Evolutionary conservation across 768 basidiomycete genomes (phyloP).

Genomic region (Tulasnella sp.): DNA sequence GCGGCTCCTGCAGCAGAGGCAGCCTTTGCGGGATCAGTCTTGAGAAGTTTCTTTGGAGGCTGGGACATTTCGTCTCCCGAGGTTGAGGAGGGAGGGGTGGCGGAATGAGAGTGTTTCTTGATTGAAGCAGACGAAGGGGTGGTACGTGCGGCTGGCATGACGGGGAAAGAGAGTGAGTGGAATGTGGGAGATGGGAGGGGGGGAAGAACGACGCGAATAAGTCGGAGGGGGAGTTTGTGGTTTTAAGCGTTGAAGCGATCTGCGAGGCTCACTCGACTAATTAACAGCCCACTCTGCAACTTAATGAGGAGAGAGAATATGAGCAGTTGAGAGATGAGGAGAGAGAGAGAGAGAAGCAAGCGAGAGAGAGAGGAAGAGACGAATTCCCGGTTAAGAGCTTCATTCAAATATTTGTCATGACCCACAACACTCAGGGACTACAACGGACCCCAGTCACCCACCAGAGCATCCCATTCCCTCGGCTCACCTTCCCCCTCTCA

Average conservation of each 20-base stretch:
- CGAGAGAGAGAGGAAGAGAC: not conserved
- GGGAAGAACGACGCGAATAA: conserved; percentile 19
- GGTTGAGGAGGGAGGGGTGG: conserved; percentile 15
- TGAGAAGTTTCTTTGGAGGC: not conserved
- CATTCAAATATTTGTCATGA: conserved; percentile 1
- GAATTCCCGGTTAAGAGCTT: not conserved
- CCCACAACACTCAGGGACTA: not conserved
- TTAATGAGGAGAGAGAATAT: not conserved
- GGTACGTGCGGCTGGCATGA: conserved; percentile 17
- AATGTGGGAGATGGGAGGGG: not conserved
- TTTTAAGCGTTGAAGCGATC: not conserved
- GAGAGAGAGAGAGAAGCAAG: not conserved
- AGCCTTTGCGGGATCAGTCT: conserved; percentile 6
- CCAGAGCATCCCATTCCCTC: not conserved
- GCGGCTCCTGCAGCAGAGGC: not conserved
- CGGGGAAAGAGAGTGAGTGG: not conserved
- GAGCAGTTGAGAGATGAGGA: not conserved
- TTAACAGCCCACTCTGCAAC: not conserved
- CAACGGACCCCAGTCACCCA: not conserved
- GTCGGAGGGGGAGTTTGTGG: not conserved
- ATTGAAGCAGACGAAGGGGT: not conserved
- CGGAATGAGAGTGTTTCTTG: conserved; percentile 19
- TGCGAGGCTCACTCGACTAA: not conserved
- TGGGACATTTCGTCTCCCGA: conserved; percentile 16
- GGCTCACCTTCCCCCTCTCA: not conserved